Base-by-base conservation (phyloP, 2,329 filamentous ascomycete species). In the Neopestalotiopsis sp. region DNA sequence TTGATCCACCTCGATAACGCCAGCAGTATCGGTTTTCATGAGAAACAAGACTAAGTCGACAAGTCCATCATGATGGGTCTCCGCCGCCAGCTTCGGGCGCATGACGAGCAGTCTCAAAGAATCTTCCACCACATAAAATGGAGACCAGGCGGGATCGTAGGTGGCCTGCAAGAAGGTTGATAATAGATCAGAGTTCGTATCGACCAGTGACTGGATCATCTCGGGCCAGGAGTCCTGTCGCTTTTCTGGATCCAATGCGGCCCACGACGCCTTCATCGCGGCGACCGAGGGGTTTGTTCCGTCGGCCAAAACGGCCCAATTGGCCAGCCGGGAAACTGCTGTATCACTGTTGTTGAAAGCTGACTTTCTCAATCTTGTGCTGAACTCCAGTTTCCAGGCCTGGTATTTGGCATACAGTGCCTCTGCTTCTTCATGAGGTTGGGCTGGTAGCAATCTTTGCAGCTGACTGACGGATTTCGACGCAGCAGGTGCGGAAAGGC, bases 111-210 rank as follows among this genome's bases (percentile, higher is more conserved):
- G 40, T 57, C 76, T 75, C 12, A 76, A 57, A 7, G 72, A 30
- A 67, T 79, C 78, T 58, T 79, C 78, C 20, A 78, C 66, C 30
- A 78, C 66, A 63, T 78, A 79, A 59, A 68, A 75, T 61, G 76
- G 74, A 58, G 76, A 76, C 73, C 72, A 74, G 5, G 72, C 70
- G 40, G 76, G 65, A 42, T 77, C 68, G 59, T 78, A 77, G 10
- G 76, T 77, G 17, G 71, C 69, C 5, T 69, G 66, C 28, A 79
- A 67, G 24, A 79, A 73, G 53, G 67, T 63, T 4, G 68, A 65
- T 13, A 78, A 42, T 5, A 66, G 40, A n/a, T 65, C 42, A 6
- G 73, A 70, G n/a, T 71, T 73, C 32, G 71, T 70, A 14, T 66
- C 62, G 20, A 77, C 69, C 2, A 72, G 67, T 24, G 73, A 74